These are phyloP conservation scores for Pythium coloratum DNA, from an alignment of 352 stramenopile genomes.

Conservation along the genomic window DNA sequence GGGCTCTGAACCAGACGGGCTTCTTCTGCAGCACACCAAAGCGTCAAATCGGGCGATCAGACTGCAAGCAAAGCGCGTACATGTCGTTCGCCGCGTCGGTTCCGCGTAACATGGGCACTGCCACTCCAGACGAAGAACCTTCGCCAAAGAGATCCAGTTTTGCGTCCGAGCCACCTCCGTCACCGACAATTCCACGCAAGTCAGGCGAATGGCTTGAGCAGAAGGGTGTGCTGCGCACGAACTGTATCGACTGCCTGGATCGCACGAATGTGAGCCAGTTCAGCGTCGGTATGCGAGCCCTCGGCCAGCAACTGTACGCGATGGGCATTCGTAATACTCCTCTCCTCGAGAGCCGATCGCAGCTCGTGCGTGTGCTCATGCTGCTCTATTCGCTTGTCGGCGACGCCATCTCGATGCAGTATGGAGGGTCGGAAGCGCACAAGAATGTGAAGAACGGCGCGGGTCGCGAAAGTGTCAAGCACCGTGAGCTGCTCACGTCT, in stretches of 20 bases:
- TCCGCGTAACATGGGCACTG: background rate
- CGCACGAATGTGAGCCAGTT: conserved; percentile 89
- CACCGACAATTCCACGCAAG: conserved; percentile 73
- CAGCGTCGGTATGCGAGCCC: conserved; percentile 84
- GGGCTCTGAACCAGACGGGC: conserved; percentile 95
- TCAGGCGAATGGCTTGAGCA: conserved; percentile 94
- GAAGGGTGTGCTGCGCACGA: conserved; percentile 96
- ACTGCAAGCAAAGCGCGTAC: conserved; percentile 57
- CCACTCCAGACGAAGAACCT: background rate
- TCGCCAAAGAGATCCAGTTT: background rate
- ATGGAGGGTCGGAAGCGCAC: conserved; percentile 98
- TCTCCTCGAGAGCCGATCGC: conserved; percentile 83
- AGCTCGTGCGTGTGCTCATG: conserved; percentile 96
- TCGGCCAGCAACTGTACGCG: conserved; percentile 96
- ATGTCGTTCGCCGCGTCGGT: conserved; percentile 33
- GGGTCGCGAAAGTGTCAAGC: conserved; percentile 87
- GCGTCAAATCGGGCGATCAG: conserved; percentile 62
- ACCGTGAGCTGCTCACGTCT: conserved; percentile 97
- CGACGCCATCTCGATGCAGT: conserved; percentile 99
- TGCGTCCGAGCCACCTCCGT: conserved; percentile 32
- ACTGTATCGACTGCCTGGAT: conserved; percentile 97
- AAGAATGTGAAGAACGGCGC: conserved; percentile 97
- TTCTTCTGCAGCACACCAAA: conserved; percentile 96
- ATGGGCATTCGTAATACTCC: conserved; percentile 95
- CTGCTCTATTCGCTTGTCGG: conserved; percentile 98